Base-by-base conservation (phyloP, 208 protist genomes). In the Leishmania mexicana region DNA sequence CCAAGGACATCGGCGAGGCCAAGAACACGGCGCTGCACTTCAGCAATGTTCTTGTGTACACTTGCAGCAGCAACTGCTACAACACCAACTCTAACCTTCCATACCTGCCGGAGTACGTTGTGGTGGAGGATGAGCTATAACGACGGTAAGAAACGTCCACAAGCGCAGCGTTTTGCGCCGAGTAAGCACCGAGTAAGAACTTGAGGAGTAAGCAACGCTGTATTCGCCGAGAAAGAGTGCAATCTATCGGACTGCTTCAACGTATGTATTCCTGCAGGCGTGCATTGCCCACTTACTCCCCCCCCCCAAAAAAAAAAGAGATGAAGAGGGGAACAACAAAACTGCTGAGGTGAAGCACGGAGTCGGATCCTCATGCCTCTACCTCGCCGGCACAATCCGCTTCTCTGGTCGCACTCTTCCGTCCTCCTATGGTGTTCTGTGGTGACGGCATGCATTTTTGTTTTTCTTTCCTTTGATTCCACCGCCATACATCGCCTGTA, bases 41-140 rank as follows among this genome's bases (percentile, higher is more conserved):
- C 83, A 92, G 91, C 68, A 97, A 95, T 80, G 81, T 98, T 47
- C 76, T 93, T 28, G 86, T 96, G 28, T 96, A 91, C 74, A 97
- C 95, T 31, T 98, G 95, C 82, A 88, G 85, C 62, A 80, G 70
- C 24, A 87, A 95, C 82, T 98, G 92, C 87, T 90, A 93, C 75
- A 77, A 79, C 65, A 51, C 62, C 15, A 60, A 6, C 7, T 35
- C 49, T 10, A 88, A 89, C 72, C 67, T 64, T n/a, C 76, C 92
- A 1, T 98, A 98, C 81, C 68, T 87, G 31, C 65, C 74, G 8
- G 93, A 98, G 84, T 89, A 94, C 68, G 87, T 86, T 19, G 81
- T 96, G 24, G 91, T 95, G 35, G 92, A 98, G 85, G 89, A 94
- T 38, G 95, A 98, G 75, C 83, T 98, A 13, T 97, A 85, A 31